These are phyloP conservation scores for Mortierella hygrophila DNA, from an alignment of 192 early-diverging fungal species.

Conservation along the genomic window DNA sequence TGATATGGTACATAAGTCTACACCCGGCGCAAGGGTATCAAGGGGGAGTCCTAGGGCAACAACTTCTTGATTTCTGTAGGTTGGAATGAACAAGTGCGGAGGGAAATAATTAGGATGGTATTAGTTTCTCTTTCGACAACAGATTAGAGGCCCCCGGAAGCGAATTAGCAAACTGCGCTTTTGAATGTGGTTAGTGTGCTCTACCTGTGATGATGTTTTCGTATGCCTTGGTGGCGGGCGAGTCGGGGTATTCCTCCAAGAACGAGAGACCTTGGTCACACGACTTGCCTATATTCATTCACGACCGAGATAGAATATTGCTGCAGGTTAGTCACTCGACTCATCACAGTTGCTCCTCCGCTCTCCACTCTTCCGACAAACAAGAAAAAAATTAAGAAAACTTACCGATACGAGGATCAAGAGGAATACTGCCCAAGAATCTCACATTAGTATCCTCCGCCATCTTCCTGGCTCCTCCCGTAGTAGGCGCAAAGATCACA, in stretches of 20 bases:
- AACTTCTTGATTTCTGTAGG: slow-evolving; percentile 40
- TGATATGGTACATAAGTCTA: slow-evolving; percentile 23
- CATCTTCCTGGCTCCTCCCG: slow-evolving; percentile 78
- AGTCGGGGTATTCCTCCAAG: slow-evolving; percentile 88
- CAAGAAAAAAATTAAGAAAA: slow-evolving; percentile 50
- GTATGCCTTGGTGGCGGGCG: slow-evolving; percentile 83
- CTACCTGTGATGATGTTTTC: slow-evolving; percentile 72
- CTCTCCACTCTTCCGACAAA: too few relatives aligned
- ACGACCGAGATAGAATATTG: neutral
- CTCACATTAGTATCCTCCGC: slow-evolving; percentile 72
- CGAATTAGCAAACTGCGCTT: neutral
- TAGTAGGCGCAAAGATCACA: slow-evolving; percentile 80
- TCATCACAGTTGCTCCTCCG: neutral
- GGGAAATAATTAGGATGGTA: neutral
- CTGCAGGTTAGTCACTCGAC: neutral
- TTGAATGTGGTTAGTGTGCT: too few relatives aligned
- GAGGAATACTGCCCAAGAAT: slow-evolving; percentile 79
- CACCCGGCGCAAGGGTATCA: neutral
- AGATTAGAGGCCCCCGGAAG: neutral
- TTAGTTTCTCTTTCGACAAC: too few relatives aligned
- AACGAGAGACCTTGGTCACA: slow-evolving; percentile 94
- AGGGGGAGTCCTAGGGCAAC: slow-evolving; percentile 8
- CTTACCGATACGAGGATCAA: slow-evolving; percentile 84
- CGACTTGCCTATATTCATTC: slow-evolving; percentile 36
- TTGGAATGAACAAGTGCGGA: neutral